Percentiles rank a stretch among this genome's conserved stretches.
phyloP scores from a whole-genome alignment of 2,329 filamentous ascomycete genomes.

The Penicillium italicum region DNA sequence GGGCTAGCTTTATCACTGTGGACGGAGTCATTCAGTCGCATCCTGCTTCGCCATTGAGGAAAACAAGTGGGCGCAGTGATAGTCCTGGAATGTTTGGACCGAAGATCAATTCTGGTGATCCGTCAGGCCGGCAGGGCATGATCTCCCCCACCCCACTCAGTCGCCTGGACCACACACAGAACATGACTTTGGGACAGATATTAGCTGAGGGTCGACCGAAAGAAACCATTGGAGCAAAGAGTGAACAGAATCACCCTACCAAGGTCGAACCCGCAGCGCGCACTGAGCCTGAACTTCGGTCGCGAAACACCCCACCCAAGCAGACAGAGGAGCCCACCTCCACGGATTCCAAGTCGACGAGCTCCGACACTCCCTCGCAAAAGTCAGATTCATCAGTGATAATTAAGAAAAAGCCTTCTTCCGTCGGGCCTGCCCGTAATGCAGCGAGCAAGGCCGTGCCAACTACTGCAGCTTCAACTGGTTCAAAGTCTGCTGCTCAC shows the following conservation, averaged over 20 bases:
- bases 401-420: constrained; percentile 33
- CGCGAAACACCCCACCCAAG: constrained; percentile 14
- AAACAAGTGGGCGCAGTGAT: constrained; percentile 37
- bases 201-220: constrained; percentile 8
- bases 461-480: constrained; percentile 7
- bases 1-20: constrained; percentile 70
- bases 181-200: constrained; percentile 17
- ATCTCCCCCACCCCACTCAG: constrained; percentile 28
- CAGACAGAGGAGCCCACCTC: constrained; percentile 19
- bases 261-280: constrained; percentile 14
- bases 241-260: not conserved
- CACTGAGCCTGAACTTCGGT: constrained; percentile 1
- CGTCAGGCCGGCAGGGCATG: constrained; percentile 30
- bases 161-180: constrained; percentile 16
- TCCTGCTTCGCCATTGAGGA: constrained; percentile 43
- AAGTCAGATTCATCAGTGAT: constrained; percentile 24
- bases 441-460: constrained; percentile 18
- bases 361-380: constrained; percentile 9
- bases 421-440: constrained; percentile 27
- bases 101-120: constrained; percentile 32
- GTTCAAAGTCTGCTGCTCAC: constrained; percentile 21
- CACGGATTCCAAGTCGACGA: constrained; percentile 1
- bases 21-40: constrained; percentile 51
- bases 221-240: constrained; percentile 4
- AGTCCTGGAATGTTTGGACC: constrained; percentile 29